Conservation (phyloP, 2,329 filamentous ascomycete genomes). For the Aspergillus pseudoglaucus region DNA sequence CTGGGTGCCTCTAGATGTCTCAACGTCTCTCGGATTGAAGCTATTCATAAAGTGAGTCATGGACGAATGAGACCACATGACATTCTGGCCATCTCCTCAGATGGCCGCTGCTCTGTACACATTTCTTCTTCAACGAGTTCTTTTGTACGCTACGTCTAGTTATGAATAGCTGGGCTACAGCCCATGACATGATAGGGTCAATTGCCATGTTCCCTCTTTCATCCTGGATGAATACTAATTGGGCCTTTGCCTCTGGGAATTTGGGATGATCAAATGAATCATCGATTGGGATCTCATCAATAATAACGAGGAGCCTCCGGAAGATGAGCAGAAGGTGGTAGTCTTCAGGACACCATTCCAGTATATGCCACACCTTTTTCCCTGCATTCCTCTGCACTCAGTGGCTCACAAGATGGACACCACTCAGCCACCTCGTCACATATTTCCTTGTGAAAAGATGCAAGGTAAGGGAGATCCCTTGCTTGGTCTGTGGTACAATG, state of each 20-base stretch:
- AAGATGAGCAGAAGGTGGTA: neutral
- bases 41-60: too few relatives aligned
- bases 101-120: too few relatives aligned
- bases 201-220: neutral
- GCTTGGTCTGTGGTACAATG: neutral
- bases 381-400: neutral
- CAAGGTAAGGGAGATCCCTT: neutral
- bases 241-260: neutral
- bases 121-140: neutral
- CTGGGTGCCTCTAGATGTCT: too few relatives aligned
- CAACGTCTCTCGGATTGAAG: too few relatives aligned
- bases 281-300: neutral
- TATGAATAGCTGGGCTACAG: neutral
- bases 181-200: neutral
- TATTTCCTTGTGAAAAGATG: neutral
- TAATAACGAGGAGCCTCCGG: neutral
- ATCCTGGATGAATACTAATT: constrained; percentile 1
- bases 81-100: too few relatives aligned
- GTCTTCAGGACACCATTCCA: neutral
- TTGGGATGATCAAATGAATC: neutral
- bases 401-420: neutral
- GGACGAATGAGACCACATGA: too few relatives aligned
- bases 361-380: neutral
- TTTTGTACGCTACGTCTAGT: neutral
- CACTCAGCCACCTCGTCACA: neutral